These are phyloP conservation scores for Amylocystis lapponica DNA, from an alignment of 768 basidiomycete species.

Conservation along the genomic window DNA sequence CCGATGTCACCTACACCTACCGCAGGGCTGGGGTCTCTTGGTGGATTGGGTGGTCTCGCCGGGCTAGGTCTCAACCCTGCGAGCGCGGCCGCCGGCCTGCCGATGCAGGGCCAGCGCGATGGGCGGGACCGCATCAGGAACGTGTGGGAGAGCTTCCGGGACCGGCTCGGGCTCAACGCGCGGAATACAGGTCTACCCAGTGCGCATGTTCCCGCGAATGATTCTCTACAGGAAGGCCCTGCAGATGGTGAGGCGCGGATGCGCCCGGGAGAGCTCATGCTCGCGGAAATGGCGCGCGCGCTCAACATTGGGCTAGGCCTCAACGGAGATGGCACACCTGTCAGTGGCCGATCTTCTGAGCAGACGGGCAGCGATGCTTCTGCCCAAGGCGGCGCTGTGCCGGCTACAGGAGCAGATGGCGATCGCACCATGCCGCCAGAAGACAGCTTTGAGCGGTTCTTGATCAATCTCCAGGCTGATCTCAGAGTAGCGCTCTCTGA, in stretches of 20 bases:
- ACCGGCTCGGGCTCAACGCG: conserved; percentile 50
- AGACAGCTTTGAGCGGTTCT: conserved; percentile 76
- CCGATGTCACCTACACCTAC: conserved; percentile 40
- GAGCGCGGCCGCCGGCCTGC: conserved; percentile 1
- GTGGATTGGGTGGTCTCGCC: conserved; percentile 25
- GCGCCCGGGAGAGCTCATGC: conserved; percentile 58
- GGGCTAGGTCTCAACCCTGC: conserved; percentile 13
- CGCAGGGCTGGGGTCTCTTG: conserved; percentile 23
- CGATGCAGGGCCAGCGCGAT: conserved; percentile 9
- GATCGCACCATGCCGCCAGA: conserved; percentile 36
- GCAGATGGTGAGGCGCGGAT: conserved; percentile 27
- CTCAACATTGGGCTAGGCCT: conserved; percentile 62
- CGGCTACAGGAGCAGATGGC: conserved; percentile 7
- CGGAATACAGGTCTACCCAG: not conserved
- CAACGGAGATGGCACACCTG: conserved; percentile 7
- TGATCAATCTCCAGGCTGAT: conserved; percentile 73
- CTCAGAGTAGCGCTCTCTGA: conserved; percentile 57
- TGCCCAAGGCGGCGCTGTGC: conserved; percentile 1
- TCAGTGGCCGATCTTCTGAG: not conserved
- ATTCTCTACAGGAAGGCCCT: not conserved
- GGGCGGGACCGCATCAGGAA: conserved; percentile 45
- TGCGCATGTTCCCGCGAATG: not conserved
- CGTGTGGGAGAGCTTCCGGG: conserved; percentile 64
- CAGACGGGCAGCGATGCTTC: not conserved
- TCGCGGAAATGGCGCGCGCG: conserved; percentile 77